Conservation (phyloP, 2,329 filamentous ascomycete species). For the Colletotrichum sp. region DNA sequence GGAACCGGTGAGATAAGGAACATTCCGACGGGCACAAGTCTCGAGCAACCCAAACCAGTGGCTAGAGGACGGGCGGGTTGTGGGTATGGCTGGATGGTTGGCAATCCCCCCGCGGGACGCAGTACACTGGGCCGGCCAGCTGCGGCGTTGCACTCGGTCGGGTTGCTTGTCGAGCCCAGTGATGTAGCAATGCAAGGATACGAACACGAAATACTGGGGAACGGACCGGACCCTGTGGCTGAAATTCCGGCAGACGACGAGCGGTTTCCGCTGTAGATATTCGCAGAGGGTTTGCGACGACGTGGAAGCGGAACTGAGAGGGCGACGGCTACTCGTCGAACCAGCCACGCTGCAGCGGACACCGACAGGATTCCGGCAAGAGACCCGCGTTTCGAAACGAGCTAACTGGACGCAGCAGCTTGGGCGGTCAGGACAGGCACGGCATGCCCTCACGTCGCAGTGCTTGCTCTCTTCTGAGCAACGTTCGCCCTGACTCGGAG, state of each 20-base stretch:
- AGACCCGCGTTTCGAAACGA: conserved; percentile 7
- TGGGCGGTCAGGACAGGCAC: not conserved
- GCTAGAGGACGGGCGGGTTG: not conserved
- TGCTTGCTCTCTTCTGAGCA: not conserved
- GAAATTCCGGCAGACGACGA: not conserved
- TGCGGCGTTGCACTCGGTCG: conserved; percentile 2
- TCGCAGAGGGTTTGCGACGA: not conserved
- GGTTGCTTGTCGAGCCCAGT: not conserved
- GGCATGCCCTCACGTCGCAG: not conserved
- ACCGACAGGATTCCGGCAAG: conserved; percentile 3
- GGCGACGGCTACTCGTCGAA: not conserved
- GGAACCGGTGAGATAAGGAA: conserved; percentile 2
- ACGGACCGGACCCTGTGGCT: not conserved
- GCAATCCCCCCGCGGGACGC: not conserved
- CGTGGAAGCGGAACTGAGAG: not conserved
- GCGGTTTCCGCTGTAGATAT: not conserved
- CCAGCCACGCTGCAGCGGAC: not conserved
- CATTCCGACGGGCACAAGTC: not conserved
- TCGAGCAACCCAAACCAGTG: not conserved
- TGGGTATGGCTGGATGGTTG: not conserved
- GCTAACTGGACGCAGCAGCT: not conserved
- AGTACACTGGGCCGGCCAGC: not conserved
- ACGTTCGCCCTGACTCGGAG: conserved; percentile 2
- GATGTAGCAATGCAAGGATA: conserved; percentile 7
- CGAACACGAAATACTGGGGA: conserved; percentile 16